A percentile compares a stretch with the other conserved stretches of the same genome.
Conservation (phyloP, 805 yeast genomes). For the Schwanniomyces yamadae region DNA sequence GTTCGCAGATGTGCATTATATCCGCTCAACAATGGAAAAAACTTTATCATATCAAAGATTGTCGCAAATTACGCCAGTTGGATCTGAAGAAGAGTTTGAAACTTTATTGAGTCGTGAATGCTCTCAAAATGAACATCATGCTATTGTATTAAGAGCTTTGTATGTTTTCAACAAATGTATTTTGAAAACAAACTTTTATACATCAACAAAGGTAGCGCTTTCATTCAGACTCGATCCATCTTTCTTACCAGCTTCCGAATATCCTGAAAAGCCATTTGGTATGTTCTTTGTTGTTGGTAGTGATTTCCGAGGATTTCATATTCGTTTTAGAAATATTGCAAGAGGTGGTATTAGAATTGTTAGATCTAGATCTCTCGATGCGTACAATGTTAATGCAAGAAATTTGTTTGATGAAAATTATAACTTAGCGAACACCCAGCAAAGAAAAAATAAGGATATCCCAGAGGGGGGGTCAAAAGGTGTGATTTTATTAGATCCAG, state of each 20-base stretch:
- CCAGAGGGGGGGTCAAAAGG: slow-evolving; percentile 99
- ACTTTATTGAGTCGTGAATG: slow-evolving; percentile 63
- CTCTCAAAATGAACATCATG: slow-evolving; percentile 78
- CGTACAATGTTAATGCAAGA: slow-evolving; percentile 79
- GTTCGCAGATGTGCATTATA: slow-evolving; percentile 89
- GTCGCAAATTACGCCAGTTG: slow-evolving; percentile 71
- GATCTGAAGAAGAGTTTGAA: slow-evolving; percentile 73
- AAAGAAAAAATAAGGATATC: slow-evolving; percentile 93
- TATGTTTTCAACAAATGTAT: slow-evolving; percentile 82
- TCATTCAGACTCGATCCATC: slow-evolving; percentile 88
- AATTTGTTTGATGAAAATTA: slow-evolving; percentile 95
- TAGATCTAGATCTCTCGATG: slow-evolving; percentile 79
- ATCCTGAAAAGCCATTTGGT: slow-evolving; percentile 91
- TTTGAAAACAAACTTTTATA: slow-evolving; percentile 90
- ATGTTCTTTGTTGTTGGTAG: slow-evolving; percentile 95
- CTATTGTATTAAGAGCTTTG: slow-evolving; percentile 76
- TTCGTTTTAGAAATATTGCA: slow-evolving; percentile 94
- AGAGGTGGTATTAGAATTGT: slow-evolving; percentile 98
- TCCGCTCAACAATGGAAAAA: slow-evolving; percentile 63
- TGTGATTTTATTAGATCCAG: slow-evolving; percentile 82
- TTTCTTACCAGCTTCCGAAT: slow-evolving; percentile 80
- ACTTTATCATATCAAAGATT: slow-evolving; percentile 87
- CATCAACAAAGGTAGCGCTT: slow-evolving; percentile 91
- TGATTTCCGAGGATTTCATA: slow-evolving; percentile 96
- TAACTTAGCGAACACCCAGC: slow-evolving; percentile 93